phyloP scores from a whole-genome alignment of 108 stramenopile species.

The Cyclotella cryptica region DNA sequence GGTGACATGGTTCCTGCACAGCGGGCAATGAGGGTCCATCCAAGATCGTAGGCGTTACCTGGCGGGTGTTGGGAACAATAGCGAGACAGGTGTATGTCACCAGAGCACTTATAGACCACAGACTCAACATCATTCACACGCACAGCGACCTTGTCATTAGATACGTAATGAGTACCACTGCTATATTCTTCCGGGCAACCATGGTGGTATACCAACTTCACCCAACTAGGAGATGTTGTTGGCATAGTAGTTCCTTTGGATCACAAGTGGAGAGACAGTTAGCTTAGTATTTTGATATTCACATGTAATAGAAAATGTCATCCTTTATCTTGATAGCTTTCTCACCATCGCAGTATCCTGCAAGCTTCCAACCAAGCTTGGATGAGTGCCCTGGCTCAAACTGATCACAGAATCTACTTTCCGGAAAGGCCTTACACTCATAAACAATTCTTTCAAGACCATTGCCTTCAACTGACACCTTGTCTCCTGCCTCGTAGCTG shows the following conservation, averaged over 20 bases:
- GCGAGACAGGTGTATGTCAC: not conserved
- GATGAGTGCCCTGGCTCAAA: no score
- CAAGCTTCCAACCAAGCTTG: no score
- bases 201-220: not conserved
- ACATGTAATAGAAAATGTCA: no score
- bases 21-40: not conserved
- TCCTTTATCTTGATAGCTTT: no score
- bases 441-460: not conserved
- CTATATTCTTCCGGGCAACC: constrained; percentile 12
- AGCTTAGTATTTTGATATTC: no score
- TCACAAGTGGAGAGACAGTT: constrained; percentile 3
- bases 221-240: not conserved
- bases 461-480: not conserved
- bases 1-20: not conserved
- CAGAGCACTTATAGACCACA: constrained; percentile 6
- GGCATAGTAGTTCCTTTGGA: no score
- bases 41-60: not conserved
- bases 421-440: not conserved
- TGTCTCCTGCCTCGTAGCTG: not conserved
- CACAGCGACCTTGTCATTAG: constrained; percentile 7
- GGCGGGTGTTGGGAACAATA: not conserved
- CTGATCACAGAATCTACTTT: no score
- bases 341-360: no score
- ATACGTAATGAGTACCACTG: not conserved
- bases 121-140: not conserved